phyloP scores from a whole-genome alignment of 768 basidiomycete genomes.

The Psilocybe tampanensis region DNA sequence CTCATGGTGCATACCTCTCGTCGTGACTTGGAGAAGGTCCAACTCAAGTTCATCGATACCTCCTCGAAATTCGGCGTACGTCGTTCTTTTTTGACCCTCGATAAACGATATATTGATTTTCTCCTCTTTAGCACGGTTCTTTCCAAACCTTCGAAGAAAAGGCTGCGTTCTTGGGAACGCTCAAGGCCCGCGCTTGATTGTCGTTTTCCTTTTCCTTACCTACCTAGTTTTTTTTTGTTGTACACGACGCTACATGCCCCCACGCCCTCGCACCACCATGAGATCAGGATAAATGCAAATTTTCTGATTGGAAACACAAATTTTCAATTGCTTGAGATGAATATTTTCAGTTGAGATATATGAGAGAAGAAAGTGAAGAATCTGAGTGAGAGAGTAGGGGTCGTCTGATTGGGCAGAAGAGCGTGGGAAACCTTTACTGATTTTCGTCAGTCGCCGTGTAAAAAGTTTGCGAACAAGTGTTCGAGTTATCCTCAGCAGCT shows the following conservation, averaged over 20 bases:
- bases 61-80: slow-evolving; percentile 95
- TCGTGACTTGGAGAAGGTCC: slow-evolving; percentile 95
- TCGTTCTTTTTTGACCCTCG: slow-evolving; percentile 16
- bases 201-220: slow-evolving; percentile 26
- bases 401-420: slow-evolving; percentile 1
- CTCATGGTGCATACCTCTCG: slow-evolving; percentile 96
- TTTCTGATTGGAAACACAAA: slow-evolving; percentile 16
- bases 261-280: slow-evolving; percentile 23
- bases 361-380: background rate
- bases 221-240: slow-evolving; percentile 44
- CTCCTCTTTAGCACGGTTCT: slow-evolving; percentile 72
- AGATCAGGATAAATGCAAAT: slow-evolving; percentile 19
- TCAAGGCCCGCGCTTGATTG: slow-evolving; percentile 78
- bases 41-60: slow-evolving; percentile 98
- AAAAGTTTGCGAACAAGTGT: slow-evolving; percentile 22
- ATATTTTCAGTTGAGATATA: background rate
- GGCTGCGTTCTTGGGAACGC: slow-evolving; percentile 89
- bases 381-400: background rate
- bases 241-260: slow-evolving; percentile 41
- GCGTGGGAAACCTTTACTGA: slow-evolving; percentile 22
- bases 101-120: background rate
- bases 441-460: slow-evolving; percentile 6
- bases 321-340: background rate
- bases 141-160: slow-evolving; percentile 99
- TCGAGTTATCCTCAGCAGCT: background rate